Evolutionary conservation across 1,139 yeast species (phyloP), one percentile per base, ranked within the genome.

Genomic region (Hansenula lynferdii): DNA sequence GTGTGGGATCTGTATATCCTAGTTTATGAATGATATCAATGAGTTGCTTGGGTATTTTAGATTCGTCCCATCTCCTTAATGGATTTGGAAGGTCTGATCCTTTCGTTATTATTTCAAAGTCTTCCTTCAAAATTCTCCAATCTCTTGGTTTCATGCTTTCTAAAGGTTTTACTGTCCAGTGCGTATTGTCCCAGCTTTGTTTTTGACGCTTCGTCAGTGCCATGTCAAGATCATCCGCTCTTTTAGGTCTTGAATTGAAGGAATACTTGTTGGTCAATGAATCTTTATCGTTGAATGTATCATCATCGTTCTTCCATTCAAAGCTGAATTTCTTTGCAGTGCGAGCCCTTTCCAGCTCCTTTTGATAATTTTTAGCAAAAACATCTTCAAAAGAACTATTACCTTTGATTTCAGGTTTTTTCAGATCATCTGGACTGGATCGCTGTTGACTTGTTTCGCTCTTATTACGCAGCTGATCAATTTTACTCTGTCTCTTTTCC

Each of bases 91-190:
- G 30, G 50, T 69, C 42, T 0, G 61, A 44, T 4, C 90, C 90
- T 47, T 72, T 78, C 2, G 77, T 68, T 3, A 70, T 64, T 20
- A 90, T 87, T 44, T 72, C 74, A 56, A 67, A 85, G 50, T 90
- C 96, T 53, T 87, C 96, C 47, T 74, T 76, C 56, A 90, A 68
- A 34, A 87, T 83, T 43, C 97, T 70, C 97, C 97, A 92, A 57
- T 92, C 98, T 43, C 97, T 68, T 0, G 70, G 64, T 0, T 75
- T 74, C 98, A 92, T 89, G 34, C 75, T 70, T 0, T 61, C 61
- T 3, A 80, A 57, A 0, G 72, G 57, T 54, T 92, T 92, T 35
- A 77, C 68, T 1, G 77, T 62, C 97, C 97, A 92, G 48, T 80
- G 92, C 11, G 60, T 48, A 23, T 66, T 71, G 10, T 57, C 57